These are phyloP conservation scores for Butyriboletus appendiculatus DNA, from an alignment of 1,284 basidiomycete species.

Conservation along the genomic window DNA sequence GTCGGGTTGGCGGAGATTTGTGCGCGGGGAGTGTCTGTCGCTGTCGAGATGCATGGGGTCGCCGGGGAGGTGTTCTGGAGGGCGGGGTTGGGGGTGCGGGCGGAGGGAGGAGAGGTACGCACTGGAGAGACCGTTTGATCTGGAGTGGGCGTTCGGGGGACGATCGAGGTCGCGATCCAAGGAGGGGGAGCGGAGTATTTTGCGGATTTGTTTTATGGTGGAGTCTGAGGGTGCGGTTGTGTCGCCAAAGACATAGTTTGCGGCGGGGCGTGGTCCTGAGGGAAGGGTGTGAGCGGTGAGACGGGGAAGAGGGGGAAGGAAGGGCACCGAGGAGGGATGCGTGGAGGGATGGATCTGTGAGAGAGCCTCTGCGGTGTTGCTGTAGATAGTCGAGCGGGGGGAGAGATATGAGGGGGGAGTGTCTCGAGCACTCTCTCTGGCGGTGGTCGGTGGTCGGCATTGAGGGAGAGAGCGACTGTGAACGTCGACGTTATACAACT, in stretches of 20 bases:
- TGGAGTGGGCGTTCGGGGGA: conserved; percentile 16
- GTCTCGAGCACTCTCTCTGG: conserved; percentile 18
- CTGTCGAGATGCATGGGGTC: conserved; percentile 46
- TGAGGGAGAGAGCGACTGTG: conserved; percentile 3
- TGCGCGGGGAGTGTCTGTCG: conserved; percentile 33
- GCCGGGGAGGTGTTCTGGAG: conserved; percentile 35
- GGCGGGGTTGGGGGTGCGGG: conserved; percentile 1
- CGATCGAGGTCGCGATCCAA: conserved; percentile 33
- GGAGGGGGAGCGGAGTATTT: conserved; percentile 55
- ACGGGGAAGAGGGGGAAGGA: background rate
- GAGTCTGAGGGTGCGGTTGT: conserved; percentile 45
- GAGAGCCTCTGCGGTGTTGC: conserved; percentile 75
- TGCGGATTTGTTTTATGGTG: conserved; percentile 46
- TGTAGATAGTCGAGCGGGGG: conserved; percentile 76
- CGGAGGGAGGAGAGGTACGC: conserved; percentile 9
- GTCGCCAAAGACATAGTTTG: conserved; percentile 70
- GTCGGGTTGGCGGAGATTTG: conserved; percentile 38
- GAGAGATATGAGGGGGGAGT: conserved; percentile 49
- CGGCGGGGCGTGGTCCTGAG: conserved; percentile 56
- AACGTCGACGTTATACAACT: conserved; percentile 34
- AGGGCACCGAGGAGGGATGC: conserved; percentile 36
- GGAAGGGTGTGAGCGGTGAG: conserved; percentile 9
- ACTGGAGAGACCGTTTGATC: conserved; percentile 28
- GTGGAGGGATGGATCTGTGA: conserved; percentile 78
- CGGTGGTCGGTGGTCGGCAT: conserved; percentile 21